Evolutionary conservation across 75 land plant species (phyloP).

Genomic region (Ceratopteris richardii): DNA sequence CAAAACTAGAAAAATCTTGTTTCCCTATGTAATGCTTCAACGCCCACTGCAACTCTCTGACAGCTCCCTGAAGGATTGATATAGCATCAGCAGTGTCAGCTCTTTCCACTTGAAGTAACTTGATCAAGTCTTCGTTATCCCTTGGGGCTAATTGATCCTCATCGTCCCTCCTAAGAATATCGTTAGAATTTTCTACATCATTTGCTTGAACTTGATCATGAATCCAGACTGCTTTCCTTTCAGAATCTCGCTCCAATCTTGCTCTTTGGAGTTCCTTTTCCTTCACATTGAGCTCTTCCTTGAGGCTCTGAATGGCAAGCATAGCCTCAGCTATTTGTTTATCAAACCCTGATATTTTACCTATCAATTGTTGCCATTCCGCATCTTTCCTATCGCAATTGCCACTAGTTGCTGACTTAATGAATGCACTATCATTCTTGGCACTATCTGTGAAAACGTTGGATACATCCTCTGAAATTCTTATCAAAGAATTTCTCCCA

Average conservation of each 20-base stretch:
- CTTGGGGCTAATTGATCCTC: conserved; percentile 12
- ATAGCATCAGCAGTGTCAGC: conserved; percentile 20
- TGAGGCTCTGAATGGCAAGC: conserved; percentile 22
- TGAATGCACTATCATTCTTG: neutral
- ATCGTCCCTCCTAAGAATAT: conserved; percentile 7
- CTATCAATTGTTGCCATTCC: conserved; percentile 21
- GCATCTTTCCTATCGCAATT: conserved; percentile 2
- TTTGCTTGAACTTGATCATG: conserved; percentile 5
- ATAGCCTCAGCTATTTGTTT: conserved; percentile 27
- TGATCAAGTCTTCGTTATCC: conserved; percentile 21
- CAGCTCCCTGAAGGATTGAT: conserved; percentile 16
- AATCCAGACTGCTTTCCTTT: conserved; percentile 8
- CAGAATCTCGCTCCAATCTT: conserved; percentile 15
- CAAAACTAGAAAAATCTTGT: neutral
- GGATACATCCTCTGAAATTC: neutral
- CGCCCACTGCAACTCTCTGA: conserved; percentile 27
- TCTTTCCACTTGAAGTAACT: conserved; percentile 17
- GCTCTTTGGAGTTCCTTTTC: conserved; percentile 23
- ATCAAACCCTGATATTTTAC: conserved; percentile 18
- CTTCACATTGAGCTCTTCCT: conserved; percentile 23
- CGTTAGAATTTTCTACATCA: conserved; percentile 2
- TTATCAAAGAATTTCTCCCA: neutral
- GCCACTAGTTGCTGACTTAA: neutral
- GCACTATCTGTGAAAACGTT: neutral
- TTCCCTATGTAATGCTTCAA: conserved; percentile 11